Conservation (phyloP, 495 filamentous ascomycete species). For the Schizothecium vesticola region DNA sequence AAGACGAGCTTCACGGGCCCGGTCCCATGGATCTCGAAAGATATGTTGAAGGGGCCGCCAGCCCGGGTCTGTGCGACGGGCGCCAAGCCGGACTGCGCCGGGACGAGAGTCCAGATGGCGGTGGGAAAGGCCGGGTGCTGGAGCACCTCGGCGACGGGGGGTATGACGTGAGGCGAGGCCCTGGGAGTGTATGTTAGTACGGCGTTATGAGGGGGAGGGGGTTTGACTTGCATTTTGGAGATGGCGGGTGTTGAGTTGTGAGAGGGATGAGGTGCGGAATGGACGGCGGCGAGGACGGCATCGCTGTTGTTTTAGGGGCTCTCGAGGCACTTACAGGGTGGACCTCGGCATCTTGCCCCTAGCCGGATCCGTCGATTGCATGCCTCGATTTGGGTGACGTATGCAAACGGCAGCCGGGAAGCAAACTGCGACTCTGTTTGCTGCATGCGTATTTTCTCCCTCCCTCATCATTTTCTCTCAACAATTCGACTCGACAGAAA, state of each 20-base stretch:
- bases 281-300: neutral
- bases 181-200: neutral
- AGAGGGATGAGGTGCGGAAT: neutral
- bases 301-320: neutral
- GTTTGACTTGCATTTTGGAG: neutral
- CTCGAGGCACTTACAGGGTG: neutral
- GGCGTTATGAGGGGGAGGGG: neutral
- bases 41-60: constrained; percentile 64
- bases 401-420: neutral
- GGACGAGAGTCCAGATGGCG: constrained; percentile 57
- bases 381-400: neutral
- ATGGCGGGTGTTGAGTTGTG: neutral
- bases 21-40: constrained; percentile 73
- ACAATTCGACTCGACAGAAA: neutral
- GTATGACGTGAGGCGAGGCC: constrained; percentile 13
- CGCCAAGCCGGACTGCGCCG: constrained; percentile 51
- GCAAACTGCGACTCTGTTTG: neutral
- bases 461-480: neutral
- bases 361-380: neutral
- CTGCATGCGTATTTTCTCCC: neutral
- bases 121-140: constrained; percentile 43
- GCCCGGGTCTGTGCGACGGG: constrained; percentile 54
- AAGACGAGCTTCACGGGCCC: constrained; percentile 64
- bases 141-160: constrained; percentile 35
- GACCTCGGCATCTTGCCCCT: neutral